Base-by-base conservation (phyloP, 2,329 filamentous ascomycete genomes). In the Curvularia verruculosa region DNA sequence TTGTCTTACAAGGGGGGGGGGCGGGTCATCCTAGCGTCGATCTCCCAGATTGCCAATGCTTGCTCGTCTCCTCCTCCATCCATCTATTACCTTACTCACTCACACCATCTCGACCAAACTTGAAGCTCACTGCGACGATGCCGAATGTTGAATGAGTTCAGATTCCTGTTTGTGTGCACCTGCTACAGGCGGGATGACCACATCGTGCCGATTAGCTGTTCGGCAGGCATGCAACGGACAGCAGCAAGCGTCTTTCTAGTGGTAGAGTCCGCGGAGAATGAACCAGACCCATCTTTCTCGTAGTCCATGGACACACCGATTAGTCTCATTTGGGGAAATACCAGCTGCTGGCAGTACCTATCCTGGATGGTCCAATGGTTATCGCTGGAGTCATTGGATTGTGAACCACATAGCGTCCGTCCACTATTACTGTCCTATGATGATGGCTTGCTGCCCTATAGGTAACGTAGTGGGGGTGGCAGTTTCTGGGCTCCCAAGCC, bases 11-110 rank as follows among this genome's bases (percentile, higher is more conserved):
- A 47, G 19, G 46, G 53, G 41, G 31, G 49, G 36, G 58, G 53
- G 41, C 37, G 49, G 36, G 58, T 52, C 57, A 67, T 50, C 64
- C 64, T 47, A 44, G 60, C 49, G 60, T 49, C 54, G 63, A 65
- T 61, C 56, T 10, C 40, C 51, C 44, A 36, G 24, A 57, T 41
- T 39, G 52, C 28, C 31, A n/a, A 46, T 23, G 39, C 19, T 19
- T 43, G 43, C 12, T 18, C 19, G 36, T 18, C 18, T 24, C 40
- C n/a, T n/a, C n/a, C n/a, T n/a, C 12, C 36, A 29, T 45, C 15
- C 31, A 31, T 19, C 43, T 23, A 37, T 34, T 34, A 24, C 26
- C n/a, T n/a, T n/a, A 18, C 23, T 9, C 18, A 41, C 51, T 41
- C 23, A 15, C 36, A 18, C 50, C 26, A 49, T 31, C 37, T 43